These are phyloP conservation scores for Colletotrichum limetticola DNA, from an alignment of 2,329 filamentous ascomycete species.

Conservation along the genomic window DNA sequence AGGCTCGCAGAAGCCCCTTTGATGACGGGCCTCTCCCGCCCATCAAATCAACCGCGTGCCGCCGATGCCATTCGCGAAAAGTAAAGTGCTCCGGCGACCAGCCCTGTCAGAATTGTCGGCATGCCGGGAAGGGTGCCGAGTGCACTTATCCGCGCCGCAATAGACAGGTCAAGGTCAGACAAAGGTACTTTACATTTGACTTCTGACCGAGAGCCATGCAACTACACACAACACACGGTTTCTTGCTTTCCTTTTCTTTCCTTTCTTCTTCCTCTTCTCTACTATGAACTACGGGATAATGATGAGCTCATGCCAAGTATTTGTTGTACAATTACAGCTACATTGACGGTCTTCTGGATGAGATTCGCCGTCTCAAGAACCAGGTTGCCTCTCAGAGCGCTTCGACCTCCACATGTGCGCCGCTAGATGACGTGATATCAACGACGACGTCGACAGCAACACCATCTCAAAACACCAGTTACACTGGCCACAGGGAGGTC, in stretches of 20 bases:
- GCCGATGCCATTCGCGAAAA: slow-evolving; percentile 46
- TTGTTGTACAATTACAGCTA: slow-evolving; percentile 38
- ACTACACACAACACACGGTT: background rate
- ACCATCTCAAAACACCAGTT: background rate
- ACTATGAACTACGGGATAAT: background rate
- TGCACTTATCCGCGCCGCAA: slow-evolving; percentile 48
- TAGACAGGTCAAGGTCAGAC: slow-evolving; percentile 46
- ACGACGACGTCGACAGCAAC: background rate
- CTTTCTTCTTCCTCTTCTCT: background rate
- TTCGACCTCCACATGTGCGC: background rate
- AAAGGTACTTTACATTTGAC: slow-evolving; percentile 39
- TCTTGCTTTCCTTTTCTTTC: background rate
- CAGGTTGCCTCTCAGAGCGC: slow-evolving; percentile 13
- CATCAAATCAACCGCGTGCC: slow-evolving; percentile 38
- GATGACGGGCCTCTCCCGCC: slow-evolving; percentile 33
- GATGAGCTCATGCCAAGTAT: background rate
- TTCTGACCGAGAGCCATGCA: background rate
- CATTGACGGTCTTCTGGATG: slow-evolving; percentile 46
- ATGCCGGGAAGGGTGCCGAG: slow-evolving; percentile 43
- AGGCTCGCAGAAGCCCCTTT: slow-evolving; percentile 21
- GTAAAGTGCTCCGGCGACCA: slow-evolving; percentile 48
- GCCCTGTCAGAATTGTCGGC: slow-evolving; percentile 46
- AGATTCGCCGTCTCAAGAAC: slow-evolving; percentile 45
- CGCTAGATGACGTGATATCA: background rate
- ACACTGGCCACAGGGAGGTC: background rate